phyloP scores from a whole-genome alignment of 176 grass and related monocot species.

The Oryza longistaminata region DNA sequence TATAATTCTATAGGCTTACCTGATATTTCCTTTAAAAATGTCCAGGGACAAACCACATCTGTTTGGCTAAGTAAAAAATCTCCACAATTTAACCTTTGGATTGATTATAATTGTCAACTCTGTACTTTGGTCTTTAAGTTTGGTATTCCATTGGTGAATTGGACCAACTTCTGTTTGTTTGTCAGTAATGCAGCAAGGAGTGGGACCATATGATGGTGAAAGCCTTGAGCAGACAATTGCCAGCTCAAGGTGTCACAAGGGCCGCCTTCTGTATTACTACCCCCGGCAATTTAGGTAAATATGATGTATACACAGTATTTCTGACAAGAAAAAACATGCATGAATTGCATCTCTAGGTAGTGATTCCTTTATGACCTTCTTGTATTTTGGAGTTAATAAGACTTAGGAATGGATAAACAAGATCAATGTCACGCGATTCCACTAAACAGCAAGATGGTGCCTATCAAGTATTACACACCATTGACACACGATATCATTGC shows the following conservation, averaged over 20 bases:
- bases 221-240: constrained; percentile 74
- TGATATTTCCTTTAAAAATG: background rate
- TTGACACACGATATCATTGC: background rate
- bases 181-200: constrained; percentile 48
- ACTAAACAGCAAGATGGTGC: background rate
- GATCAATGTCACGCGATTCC: background rate
- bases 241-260: constrained; percentile 93
- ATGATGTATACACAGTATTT: background rate
- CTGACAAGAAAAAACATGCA: background rate
- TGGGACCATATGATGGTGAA: constrained; percentile 44
- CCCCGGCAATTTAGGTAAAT: constrained; percentile 68
- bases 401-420: background rate
- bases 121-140: background rate
- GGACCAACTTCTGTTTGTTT: constrained; percentile 1
- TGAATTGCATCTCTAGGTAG: constrained; percentile 11
- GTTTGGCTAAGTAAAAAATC: background rate
- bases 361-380: background rate
- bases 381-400: background rate
- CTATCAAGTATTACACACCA: background rate
- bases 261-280: constrained; percentile 87
- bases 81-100: background rate
- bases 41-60: background rate
- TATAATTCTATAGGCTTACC: background rate
- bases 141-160: constrained; percentile 17
- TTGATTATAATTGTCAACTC: background rate